Conservation (phyloP, 2,329 filamentous ascomycete species). For the Fusarium ambrosium region DNA sequence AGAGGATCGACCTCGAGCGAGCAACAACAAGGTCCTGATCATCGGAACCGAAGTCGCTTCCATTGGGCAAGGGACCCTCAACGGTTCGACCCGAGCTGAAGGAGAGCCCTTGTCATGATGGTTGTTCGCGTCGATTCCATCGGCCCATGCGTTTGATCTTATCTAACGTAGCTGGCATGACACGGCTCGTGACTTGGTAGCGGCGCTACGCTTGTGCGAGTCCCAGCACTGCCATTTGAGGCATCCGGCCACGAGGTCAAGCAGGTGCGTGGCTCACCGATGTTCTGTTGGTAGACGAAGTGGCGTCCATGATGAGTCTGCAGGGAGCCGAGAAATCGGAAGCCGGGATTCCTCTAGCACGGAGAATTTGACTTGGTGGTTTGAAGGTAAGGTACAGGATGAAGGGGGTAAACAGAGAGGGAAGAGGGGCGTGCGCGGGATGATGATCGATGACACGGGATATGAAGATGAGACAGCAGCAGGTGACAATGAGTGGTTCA, state of each 20-base stretch:
- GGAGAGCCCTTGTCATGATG: slow-evolving; percentile 9
- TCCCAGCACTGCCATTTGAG: slow-evolving; percentile 3
- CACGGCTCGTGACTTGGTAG: slow-evolving; percentile 3
- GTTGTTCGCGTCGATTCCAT: slow-evolving; percentile 6
- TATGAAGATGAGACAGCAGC: slow-evolving; percentile 19
- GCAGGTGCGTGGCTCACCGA: slow-evolving; percentile 1
- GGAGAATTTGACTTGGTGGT: slow-evolving; percentile 13
- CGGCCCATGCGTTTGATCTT: slow-evolving; percentile 5
- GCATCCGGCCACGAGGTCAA: slow-evolving; percentile 4
- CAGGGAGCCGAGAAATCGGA: slow-evolving; percentile 6
- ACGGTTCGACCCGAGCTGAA: slow-evolving; percentile 35
- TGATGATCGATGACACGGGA: slow-evolving; percentile 25
- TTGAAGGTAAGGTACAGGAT: background rate
- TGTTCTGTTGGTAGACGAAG: slow-evolving; percentile 9
- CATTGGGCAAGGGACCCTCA: slow-evolving; percentile 19
- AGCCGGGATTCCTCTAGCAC: background rate
- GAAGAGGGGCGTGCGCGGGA: slow-evolving; percentile 12
- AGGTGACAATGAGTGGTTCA: background rate
- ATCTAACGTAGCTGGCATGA: background rate
- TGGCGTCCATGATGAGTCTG: slow-evolving; percentile 10
- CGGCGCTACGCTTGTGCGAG: background rate
- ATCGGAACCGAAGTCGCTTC: slow-evolving; percentile 11
- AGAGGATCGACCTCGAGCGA: background rate
- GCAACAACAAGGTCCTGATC: background rate
- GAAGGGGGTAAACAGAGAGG: background rate